Evolutionary conservation across 2,329 filamentous ascomycete species (phyloP), one percentile per base, ranked within the genome.

Genomic region (Xylaria hypoxylon): DNA sequence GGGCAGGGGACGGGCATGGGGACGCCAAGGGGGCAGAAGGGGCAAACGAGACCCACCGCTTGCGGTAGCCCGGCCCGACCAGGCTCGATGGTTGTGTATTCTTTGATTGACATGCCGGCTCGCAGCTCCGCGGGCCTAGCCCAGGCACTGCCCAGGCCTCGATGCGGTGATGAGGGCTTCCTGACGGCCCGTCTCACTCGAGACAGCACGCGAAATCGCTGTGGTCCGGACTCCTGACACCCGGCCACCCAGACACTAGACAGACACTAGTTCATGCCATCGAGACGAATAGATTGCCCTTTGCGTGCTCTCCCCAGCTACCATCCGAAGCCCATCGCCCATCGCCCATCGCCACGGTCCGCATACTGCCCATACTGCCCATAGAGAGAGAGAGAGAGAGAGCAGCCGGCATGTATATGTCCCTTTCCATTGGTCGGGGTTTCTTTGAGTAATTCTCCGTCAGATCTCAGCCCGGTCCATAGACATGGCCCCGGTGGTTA

Each of bases 11-110:
- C 24, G 17, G n/a, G 28, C 22, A 50, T 42, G 59, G 58, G 53
- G 55, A 44, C 42, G 26, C 51, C 35, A 31, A 38, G 15, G 10
- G 15, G 13, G 31, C 10, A 24, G 8, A 24, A 24, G 45, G 62
- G 68, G 68, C 11, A 1, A 22, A 31, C 17, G 26, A 33, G 64
- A 65, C 62, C 68, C 68, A 64, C 71, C 67, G 64, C 67, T 70
- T 71, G 71, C 76, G 76, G 76, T 73, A 74, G 69, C 68, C 74
- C 76, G 75, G 76, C 66, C 75, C 76, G 75, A 73, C 68, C 68
- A 74, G 72, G 69, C 72, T 63, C 55, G 53, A 53, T 62, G 59
- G 59, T 71, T 71, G 59, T 65, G 60, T 68, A 71, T 71, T 19
- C 15, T 65, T 75, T 73, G 72, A 76, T 77, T 76, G 72, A 76